These are phyloP conservation scores for Casaregolazyma lundiana DNA, from an alignment of 1,139 yeast species.

Conservation along the genomic window DNA sequence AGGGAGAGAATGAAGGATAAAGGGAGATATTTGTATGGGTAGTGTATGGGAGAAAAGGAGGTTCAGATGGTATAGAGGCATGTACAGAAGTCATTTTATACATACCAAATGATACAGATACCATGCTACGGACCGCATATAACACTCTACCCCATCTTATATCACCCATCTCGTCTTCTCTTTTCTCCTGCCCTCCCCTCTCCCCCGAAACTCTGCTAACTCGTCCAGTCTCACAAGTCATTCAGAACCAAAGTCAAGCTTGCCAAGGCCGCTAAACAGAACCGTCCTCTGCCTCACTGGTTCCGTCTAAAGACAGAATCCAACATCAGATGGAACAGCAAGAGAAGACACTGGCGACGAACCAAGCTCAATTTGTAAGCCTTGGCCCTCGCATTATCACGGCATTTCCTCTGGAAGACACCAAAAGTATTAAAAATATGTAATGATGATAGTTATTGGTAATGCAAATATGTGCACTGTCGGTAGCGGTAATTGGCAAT, in stretches of 20 bases:
- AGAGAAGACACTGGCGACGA: conserved; percentile 99
- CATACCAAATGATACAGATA: too few relatives aligned
- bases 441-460: conserved; percentile 3
- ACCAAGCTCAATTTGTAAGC: conserved; percentile 96
- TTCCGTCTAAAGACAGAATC: conserved; percentile 97
- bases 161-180: background rate
- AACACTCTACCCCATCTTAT: background rate
- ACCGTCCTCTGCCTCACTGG: conserved; percentile 99
- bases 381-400: background rate
- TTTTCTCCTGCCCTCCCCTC: background rate
- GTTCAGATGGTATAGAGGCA: too few relatives aligned
- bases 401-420: conserved; percentile 1
- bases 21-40: background rate
- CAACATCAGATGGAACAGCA: conserved; percentile 97
- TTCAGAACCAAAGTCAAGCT: conserved; percentile 98
- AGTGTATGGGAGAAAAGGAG: background rate
- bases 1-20: background rate
- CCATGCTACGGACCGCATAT: too few relatives aligned
- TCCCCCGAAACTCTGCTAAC: background rate
- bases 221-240: conserved; percentile 69
- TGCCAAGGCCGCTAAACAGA: conserved; percentile 98
- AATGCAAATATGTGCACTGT: background rate
- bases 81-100: too few relatives aligned
- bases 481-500: too few relatives aligned
- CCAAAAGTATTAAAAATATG: background rate